Conservation (phyloP, 139 green algal species). For the Tetraselmis chui region DNA sequence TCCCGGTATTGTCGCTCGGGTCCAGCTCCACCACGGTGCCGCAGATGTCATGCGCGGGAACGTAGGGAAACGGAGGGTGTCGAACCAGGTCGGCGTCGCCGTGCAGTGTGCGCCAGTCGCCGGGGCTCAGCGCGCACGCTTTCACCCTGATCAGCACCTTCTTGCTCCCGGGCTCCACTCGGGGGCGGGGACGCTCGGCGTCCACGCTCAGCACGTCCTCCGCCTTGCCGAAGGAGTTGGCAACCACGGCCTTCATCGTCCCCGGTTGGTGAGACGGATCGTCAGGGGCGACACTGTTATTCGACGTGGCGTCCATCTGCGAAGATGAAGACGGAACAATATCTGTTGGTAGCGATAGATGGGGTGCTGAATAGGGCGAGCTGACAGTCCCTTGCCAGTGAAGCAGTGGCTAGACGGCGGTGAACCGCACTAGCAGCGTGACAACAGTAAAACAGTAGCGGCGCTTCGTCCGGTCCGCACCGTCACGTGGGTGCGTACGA, state of each 20-base stretch:
- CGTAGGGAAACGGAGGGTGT: constrained; percentile 3
- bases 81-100: constrained; percentile 1
- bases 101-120: constrained; percentile 9
- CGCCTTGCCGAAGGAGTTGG: constrained; percentile 2
- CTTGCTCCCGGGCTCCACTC: not conserved
- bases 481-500: no score
- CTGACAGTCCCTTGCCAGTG: no score
- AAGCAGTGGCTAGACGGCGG: no score
- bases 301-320: no score
- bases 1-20: not conserved
- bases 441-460: no score
- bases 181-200: not conserved
- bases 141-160: constrained; percentile 9
- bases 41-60: constrained; percentile 4
- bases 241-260: constrained; percentile 5
- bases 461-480: no score
- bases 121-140: constrained; percentile 1
- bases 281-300: no score
- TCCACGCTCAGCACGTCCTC: not conserved
- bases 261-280: no score
- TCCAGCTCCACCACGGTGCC: constrained; percentile 5
- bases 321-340: no score
- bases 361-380: no score
- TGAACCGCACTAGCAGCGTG: no score
- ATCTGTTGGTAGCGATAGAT: no score